Percentiles rank a stretch among this genome's conserved stretches.
phyloP scores from a whole-genome alignment of 371 early-diverging fungal genomes.

The Mortierella sp. region DNA sequence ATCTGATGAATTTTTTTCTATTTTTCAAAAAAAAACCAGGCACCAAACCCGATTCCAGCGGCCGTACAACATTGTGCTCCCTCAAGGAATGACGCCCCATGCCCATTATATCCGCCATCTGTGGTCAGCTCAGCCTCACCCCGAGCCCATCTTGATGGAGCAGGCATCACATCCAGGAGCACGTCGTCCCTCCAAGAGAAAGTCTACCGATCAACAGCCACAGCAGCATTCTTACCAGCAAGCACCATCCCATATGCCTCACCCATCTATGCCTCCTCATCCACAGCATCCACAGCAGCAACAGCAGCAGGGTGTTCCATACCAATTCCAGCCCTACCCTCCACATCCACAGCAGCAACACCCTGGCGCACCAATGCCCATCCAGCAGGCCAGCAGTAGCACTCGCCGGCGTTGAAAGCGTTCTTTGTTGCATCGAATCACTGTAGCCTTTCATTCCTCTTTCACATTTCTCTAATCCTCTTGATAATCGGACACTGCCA shows the following conservation, averaged over 20 bases:
- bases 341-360: not conserved
- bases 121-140: slow-evolving; percentile 27
- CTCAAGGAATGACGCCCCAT: slow-evolving; percentile 56
- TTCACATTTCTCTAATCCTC: slow-evolving; percentile 1
- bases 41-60: slow-evolving; percentile 69
- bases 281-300: slow-evolving; percentile 12
- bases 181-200: not conserved
- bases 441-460: not conserved
- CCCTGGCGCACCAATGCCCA: not conserved
- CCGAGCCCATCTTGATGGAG: slow-evolving; percentile 42
- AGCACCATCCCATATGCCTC: not conserved
- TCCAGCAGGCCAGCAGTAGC: not conserved
- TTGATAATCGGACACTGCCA: not conserved
- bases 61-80: slow-evolving; percentile 57
- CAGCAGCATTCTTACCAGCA: not conserved
- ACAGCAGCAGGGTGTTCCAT: slow-evolving; percentile 7
- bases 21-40: slow-evolving; percentile 25
- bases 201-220: slow-evolving; percentile 2
- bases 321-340: slow-evolving; percentile 15
- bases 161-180: slow-evolving; percentile 28
- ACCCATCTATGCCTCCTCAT: slow-evolving; percentile 2
- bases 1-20: not conserved
- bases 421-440: not conserved
- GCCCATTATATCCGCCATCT: slow-evolving; percentile 47
- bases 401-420: not conserved